These are phyloP conservation scores for Macadamia integrifolia DNA, from an alignment of 164 flowering plant genomes.

Conservation along the genomic window DNA sequence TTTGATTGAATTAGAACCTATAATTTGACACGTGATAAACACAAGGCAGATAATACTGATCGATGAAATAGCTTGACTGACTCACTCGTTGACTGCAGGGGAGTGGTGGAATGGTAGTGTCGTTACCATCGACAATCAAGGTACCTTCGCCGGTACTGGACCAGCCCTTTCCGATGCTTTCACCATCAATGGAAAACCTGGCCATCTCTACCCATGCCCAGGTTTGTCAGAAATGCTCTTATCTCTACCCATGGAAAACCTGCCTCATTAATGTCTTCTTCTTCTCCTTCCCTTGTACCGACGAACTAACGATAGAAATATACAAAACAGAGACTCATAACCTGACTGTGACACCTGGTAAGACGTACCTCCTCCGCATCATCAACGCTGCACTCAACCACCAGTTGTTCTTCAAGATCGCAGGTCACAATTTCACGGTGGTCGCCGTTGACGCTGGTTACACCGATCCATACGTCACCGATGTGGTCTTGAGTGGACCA, in stretches of 20 bases:
- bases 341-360: constrained; percentile 44
- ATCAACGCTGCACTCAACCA: constrained; percentile 85
- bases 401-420: constrained; percentile 68
- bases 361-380: constrained; percentile 63
- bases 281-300: too few species aligned
- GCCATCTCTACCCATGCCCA: constrained; percentile 47
- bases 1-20: too few species aligned
- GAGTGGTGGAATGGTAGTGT: constrained; percentile 82
- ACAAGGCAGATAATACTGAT: too few species aligned
- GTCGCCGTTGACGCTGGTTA: constrained; percentile 67
- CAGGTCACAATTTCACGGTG: constrained; percentile 59
- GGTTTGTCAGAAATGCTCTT: too few species aligned
- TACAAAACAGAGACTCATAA: constrained; percentile 30
- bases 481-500: constrained; percentile 53
- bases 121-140: constrained; percentile 37
- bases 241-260: too few species aligned
- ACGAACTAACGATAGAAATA: too few species aligned
- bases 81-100: constrained; percentile 29
- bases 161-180: constrained; percentile 52
- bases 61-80: too few species aligned
- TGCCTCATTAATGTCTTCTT: too few species aligned
- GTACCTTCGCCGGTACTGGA: constrained; percentile 34
- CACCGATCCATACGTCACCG: constrained; percentile 51
- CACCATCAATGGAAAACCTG: constrained; percentile 72
- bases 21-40: too few species aligned